Evolutionary conservation across 306 rosid genomes (phyloP).

Genomic region (Ormosia semicastrata): DNA sequence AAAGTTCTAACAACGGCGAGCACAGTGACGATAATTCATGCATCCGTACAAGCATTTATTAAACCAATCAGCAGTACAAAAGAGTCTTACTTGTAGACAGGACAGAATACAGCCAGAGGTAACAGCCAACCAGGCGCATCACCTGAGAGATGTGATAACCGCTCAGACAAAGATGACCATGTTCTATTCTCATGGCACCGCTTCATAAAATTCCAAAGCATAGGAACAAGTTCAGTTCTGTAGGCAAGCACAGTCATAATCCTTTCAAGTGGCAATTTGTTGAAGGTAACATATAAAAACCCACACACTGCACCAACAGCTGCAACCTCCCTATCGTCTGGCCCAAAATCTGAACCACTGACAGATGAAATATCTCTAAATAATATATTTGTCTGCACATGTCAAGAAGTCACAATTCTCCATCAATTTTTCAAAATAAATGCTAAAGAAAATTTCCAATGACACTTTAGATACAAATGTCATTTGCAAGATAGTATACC

Average conservation of each 20-base stretch:
- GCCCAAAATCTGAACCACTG: constrained; percentile 47
- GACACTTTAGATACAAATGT: neutral
- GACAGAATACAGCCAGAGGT: constrained; percentile 94
- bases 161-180: constrained; percentile 79
- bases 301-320: constrained; percentile 94
- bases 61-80: constrained; percentile 4
- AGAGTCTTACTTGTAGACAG: constrained; percentile 84
- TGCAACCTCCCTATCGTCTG: constrained; percentile 72
- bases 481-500: constrained; percentile 47
- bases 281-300: constrained; percentile 79
- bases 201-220: constrained; percentile 93
- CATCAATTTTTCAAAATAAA: constrained; percentile 14
- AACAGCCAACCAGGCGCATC: constrained; percentile 97
- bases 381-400: constrained; percentile 71
- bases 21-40: neutral
- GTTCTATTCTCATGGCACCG: constrained; percentile 84
- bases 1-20: neutral
- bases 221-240: constrained; percentile 92
- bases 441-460: neutral
- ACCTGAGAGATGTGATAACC: constrained; percentile 69
- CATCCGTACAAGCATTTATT: constrained; percentile 9
- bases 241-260: constrained; percentile 94
- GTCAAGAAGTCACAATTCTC: constrained; percentile 12
- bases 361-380: constrained; percentile 70
- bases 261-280: constrained; percentile 77